These are phyloP conservation scores for Talaromyces atroroseus DNA, from an alignment of 2,329 filamentous ascomycete genomes.

Conservation along the genomic window DNA sequence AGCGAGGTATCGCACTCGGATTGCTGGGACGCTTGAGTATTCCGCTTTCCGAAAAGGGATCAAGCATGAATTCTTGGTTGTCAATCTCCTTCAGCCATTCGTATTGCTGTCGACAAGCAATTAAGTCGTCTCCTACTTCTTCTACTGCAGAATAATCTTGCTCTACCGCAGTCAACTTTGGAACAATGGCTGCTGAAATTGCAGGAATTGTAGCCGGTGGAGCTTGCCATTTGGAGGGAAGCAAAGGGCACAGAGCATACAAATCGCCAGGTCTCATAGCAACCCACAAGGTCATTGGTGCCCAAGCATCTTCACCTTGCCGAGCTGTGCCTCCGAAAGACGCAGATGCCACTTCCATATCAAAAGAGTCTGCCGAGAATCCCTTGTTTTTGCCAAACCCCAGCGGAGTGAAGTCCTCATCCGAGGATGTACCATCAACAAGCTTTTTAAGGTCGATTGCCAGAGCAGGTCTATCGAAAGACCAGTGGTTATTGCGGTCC, in stretches of 20 bases:
- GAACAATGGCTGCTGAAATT: slow-evolving; percentile 74
- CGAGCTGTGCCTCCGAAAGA: slow-evolving; percentile 71
- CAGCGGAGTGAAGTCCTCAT: slow-evolving; percentile 78
- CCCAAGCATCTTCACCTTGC: slow-evolving; percentile 65
- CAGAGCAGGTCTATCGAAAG: slow-evolving; percentile 76
- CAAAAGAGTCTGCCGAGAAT: slow-evolving; percentile 82
- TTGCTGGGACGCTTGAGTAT: slow-evolving; percentile 52
- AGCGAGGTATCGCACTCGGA: slow-evolving; percentile 51
- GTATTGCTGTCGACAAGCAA: slow-evolving; percentile 50
- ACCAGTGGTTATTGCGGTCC: slow-evolving; percentile 75
- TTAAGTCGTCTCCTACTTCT: slow-evolving; percentile 39
- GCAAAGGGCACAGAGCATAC: slow-evolving; percentile 84
- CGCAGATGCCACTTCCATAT: slow-evolving; percentile 90
- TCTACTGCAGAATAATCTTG: slow-evolving; percentile 33
- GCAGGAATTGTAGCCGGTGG: slow-evolving; percentile 72
- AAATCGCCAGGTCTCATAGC: slow-evolving; percentile 93
- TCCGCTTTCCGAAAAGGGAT: slow-evolving; percentile 41
- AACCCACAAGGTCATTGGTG: slow-evolving; percentile 92
- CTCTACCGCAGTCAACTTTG: slow-evolving; percentile 53
- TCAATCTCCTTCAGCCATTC: slow-evolving; percentile 56
- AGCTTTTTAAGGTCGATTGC: slow-evolving; percentile 86
- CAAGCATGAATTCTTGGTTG: slow-evolving; percentile 46
- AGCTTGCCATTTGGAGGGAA: slow-evolving; percentile 81
- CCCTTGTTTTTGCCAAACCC: slow-evolving; percentile 67
- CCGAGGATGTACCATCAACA: slow-evolving; percentile 71